Conservation (phyloP, 2,329 filamentous ascomycete genomes). For the Metarhizium rileyi region DNA sequence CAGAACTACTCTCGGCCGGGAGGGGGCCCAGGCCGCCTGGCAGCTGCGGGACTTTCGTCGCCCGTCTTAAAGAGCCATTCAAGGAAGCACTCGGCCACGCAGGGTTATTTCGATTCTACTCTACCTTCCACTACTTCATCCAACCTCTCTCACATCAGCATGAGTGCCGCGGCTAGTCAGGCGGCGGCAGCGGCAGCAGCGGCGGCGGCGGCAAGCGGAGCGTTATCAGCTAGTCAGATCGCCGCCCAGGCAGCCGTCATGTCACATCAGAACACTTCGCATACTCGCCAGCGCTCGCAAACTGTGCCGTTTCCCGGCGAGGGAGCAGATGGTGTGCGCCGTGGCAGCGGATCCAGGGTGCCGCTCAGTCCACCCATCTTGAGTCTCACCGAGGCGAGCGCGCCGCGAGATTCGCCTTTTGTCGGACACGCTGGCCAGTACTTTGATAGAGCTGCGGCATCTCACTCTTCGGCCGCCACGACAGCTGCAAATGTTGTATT, state of each 20-base stretch:
- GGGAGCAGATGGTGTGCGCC: conserved; percentile 32
- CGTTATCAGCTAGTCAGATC: conserved; percentile 60
- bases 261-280: conserved; percentile 43
- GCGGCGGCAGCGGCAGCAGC: conserved; percentile 22
- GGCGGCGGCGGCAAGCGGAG: conserved; percentile 11
- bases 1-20: conserved; percentile 52
- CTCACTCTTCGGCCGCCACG: conserved; percentile 55
- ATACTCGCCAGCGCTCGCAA: conserved; percentile 60
- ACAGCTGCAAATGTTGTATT: conserved; percentile 62
- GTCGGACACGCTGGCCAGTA: conserved; percentile 41
- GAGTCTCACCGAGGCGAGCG: conserved; percentile 56
- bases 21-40: conserved; percentile 18
- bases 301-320: conserved; percentile 53
- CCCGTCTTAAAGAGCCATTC: conserved; percentile 35
- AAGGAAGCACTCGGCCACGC: conserved; percentile 61
- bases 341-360: conserved; percentile 34
- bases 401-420: conserved; percentile 47
- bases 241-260: conserved; percentile 70
- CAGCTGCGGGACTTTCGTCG: conserved; percentile 19
- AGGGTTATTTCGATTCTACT: conserved; percentile 67
- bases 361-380: conserved; percentile 53
- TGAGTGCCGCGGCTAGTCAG: conserved; percentile 32
- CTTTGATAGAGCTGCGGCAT: conserved; percentile 48
- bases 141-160: conserved; percentile 41
- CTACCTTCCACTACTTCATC: conserved; percentile 53